Evolutionary conservation across 139 green algal species (phyloP).

Genomic region (Zygnema cylindricum): DNA sequence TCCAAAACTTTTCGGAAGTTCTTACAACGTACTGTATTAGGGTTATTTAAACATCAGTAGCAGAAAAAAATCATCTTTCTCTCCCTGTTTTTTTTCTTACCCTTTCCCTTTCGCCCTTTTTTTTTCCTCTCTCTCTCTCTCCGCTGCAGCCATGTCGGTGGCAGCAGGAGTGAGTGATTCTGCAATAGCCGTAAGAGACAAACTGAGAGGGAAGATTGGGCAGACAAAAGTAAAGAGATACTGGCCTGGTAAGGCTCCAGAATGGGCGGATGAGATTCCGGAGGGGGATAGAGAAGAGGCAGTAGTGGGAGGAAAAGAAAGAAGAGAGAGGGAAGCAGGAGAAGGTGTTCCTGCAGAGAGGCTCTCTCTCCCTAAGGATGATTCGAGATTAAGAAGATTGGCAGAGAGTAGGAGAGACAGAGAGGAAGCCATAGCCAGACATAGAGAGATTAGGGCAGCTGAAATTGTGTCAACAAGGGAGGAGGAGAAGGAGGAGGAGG

Average conservation of each 20-base stretch:
- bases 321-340: neutral
- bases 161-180: constrained; percentile 51
- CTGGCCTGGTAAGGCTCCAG: constrained; percentile 82
- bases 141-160: constrained; percentile 54
- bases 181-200: constrained; percentile 51
- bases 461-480: constrained; percentile 48
- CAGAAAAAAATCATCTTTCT: constrained; percentile 40
- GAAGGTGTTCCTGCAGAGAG: neutral
- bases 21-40: no score
- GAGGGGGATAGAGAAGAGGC: constrained; percentile 2
- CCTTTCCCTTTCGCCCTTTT: neutral
- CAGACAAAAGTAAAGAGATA: constrained; percentile 82
- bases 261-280: constrained; percentile 71
- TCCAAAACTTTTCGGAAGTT: no score
- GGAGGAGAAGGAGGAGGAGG: constrained; percentile 48
- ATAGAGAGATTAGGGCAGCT: constrained; percentile 51
- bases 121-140: constrained; percentile 14
- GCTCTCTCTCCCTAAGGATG: constrained; percentile 21
- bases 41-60: no score
- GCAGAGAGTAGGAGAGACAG: constrained; percentile 47
- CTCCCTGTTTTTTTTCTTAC: constrained; percentile 1
- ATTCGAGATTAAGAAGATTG: constrained; percentile 26
- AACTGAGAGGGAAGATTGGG: constrained; percentile 77
- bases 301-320: neutral
- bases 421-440: constrained; percentile 41